Conservation (phyloP, 441 rosid species). For the Arabidopsis hybrid region DNA sequence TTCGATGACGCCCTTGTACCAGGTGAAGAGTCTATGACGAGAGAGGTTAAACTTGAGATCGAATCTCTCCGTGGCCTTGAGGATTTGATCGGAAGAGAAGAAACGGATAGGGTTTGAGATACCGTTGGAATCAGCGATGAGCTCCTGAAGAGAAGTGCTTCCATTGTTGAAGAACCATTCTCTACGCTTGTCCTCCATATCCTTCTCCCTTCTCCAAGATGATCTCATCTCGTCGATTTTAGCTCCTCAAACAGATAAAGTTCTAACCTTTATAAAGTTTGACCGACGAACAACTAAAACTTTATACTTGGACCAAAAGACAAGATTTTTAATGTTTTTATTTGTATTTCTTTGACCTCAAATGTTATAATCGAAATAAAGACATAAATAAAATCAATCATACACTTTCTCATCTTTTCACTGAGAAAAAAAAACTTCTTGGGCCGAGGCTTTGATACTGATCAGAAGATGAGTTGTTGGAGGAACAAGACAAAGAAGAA, state of each 20-base stretch:
- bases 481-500: conserved; percentile 20
- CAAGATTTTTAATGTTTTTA: neutral
- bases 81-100: no score
- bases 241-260: neutral
- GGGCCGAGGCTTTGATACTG: neutral
- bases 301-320: neutral
- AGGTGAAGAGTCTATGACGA: no score
- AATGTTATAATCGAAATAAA: neutral
- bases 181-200: neutral
- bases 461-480: conserved; percentile 50
- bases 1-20: no score
- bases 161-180: conserved; percentile 35
- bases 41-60: no score
- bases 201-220: conserved; percentile 1
- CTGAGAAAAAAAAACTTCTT: neutral
- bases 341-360: neutral
- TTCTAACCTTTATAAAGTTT: neutral
- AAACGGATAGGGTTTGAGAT: no score
- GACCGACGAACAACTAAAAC: neutral
- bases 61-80: no score
- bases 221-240: neutral
- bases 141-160: conserved; percentile 34
- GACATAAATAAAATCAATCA: conserved; percentile 6
- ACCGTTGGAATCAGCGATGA: conserved; percentile 35
- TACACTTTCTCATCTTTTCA: neutral